Conservation (phyloP, 495 filamentous ascomycete genomes). For the Xylaria cubensis region DNA sequence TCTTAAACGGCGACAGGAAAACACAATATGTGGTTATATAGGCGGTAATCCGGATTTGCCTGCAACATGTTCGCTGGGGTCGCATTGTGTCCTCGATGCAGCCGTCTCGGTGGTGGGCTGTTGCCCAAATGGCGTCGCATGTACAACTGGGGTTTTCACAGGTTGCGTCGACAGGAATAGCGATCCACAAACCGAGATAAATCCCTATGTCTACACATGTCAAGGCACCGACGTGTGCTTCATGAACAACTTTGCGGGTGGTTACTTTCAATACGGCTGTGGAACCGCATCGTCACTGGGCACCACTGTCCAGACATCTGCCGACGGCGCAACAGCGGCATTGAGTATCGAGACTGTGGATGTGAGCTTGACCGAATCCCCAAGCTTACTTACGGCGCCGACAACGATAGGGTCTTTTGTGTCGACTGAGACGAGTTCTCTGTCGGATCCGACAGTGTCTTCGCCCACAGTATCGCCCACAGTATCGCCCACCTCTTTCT, state of each 20-base stretch:
- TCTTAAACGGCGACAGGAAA: slow-evolving; percentile 47
- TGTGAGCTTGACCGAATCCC: slow-evolving; percentile 42
- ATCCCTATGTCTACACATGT: slow-evolving; percentile 58
- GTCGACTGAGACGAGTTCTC: slow-evolving; percentile 32
- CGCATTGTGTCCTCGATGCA: slow-evolving; percentile 56
- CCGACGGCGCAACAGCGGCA: slow-evolving; percentile 40
- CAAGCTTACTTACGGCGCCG: slow-evolving; percentile 42
- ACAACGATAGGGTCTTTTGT: slow-evolving; percentile 42
- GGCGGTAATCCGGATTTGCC: slow-evolving; percentile 51
- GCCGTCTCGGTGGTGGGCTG: slow-evolving; percentile 54
- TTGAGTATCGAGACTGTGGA: slow-evolving; percentile 41
- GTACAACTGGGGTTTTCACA: slow-evolving; percentile 56
- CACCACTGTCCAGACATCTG: slow-evolving; percentile 50
- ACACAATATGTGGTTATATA: slow-evolving; percentile 57
- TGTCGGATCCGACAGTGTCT: slow-evolving; percentile 15
- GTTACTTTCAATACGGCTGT: slow-evolving; percentile 56
- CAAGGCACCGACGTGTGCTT: slow-evolving; percentile 50
- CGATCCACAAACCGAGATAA: slow-evolving; percentile 52
- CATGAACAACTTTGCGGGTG: slow-evolving; percentile 55
- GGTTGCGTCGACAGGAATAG: slow-evolving; percentile 56
- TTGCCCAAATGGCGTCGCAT: slow-evolving; percentile 54
- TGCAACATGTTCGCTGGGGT: slow-evolving; percentile 56
- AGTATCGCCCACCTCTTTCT: slow-evolving; percentile 15
- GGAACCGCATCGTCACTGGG: slow-evolving; percentile 52
- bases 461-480: slow-evolving; percentile 5